These are phyloP conservation scores for Aspergillus sp. DNA, from an alignment of 2,329 filamentous ascomycete genomes.

Conservation along the genomic window DNA sequence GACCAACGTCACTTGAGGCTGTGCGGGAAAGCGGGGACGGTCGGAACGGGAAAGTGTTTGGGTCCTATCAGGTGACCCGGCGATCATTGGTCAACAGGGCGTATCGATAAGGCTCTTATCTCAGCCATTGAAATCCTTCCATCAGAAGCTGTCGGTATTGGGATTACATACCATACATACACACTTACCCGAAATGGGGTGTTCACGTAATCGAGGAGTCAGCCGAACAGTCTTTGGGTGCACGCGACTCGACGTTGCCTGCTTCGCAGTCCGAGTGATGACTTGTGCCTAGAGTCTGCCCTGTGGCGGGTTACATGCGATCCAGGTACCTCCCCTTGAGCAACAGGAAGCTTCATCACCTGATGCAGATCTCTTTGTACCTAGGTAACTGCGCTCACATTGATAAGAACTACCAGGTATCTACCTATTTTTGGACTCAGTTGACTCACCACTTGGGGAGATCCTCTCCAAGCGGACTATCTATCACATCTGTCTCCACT, in stretches of 20 bases:
- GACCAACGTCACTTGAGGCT: constrained; percentile 15
- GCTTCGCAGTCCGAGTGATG: not conserved
- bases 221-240: constrained; percentile 8
- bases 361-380: not conserved
- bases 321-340: not conserved
- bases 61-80: constrained; percentile 15
- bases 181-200: not conserved
- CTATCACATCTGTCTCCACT: not conserved
- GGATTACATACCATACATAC: not conserved
- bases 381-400: not conserved
- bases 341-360: not conserved
- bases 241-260: constrained; percentile 7
- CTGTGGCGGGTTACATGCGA: not conserved
- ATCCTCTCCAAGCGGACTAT: too few species aligned
- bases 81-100: constrained; percentile 5
- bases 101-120: constrained; percentile 18
- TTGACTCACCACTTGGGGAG: constrained; percentile 6
- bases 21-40: constrained; percentile 12
- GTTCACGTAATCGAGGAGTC: constrained; percentile 5
- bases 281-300: not conserved
- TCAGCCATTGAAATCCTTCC: not conserved
- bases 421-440: constrained; percentile 1
- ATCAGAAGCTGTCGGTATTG: not conserved
- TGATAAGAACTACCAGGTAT: not conserved
- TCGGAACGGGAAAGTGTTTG: constrained; percentile 5